Percentiles rank a stretch among this genome's conserved stretches.
These are phyloP conservation scores for Pestalotiopsis fici DNA, from an alignment of 2,329 filamentous ascomycete genomes.

Conservation along the genomic window DNA sequence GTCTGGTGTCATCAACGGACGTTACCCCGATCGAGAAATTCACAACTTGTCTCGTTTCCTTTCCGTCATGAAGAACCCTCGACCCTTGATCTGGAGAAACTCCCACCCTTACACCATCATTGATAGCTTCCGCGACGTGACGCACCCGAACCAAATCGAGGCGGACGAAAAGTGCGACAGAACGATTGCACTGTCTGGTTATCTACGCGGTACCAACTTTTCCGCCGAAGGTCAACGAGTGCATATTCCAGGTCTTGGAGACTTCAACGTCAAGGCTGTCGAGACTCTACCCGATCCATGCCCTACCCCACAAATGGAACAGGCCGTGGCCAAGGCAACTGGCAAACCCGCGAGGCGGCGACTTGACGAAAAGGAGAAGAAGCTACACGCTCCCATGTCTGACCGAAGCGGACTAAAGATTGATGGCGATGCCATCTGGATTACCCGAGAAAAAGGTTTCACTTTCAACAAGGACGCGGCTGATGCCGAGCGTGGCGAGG, in stretches of 20 bases:
- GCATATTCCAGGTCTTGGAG: conserved; percentile 90
- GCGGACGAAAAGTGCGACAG: conserved; percentile 87
- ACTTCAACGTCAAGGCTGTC: conserved; percentile 80
- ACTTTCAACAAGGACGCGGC: conserved; percentile 73
- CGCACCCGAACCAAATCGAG: conserved; percentile 88
- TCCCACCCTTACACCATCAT: conserved; percentile 92
- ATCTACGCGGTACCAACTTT: conserved; percentile 93
- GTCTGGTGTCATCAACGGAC: conserved; percentile 92
- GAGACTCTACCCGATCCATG: conserved; percentile 92
- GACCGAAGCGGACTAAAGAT: conserved; percentile 95
- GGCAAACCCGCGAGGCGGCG: conserved; percentile 80
- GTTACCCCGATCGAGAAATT: conserved; percentile 94
- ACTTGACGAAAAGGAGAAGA: conserved; percentile 94
- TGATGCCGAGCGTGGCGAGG: conserved; percentile 79
- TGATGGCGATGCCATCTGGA: conserved; percentile 96
- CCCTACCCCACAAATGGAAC: conserved; percentile 88
- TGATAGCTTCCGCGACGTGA: conserved; percentile 94
- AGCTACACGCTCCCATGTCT: conserved; percentile 96
- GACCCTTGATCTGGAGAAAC: conserved; percentile 95
- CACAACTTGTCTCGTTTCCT: conserved; percentile 95
- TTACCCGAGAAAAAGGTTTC: conserved; percentile 68
- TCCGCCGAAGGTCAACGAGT: conserved; percentile 81
- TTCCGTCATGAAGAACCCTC: conserved; percentile 98
- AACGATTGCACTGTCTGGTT: conserved; percentile 88
- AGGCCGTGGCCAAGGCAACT: conserved; percentile 78